Percentiles rank a stretch among this genome's conserved stretches.
phyloP scores from a whole-genome alignment of 129 eudicot genomes.

The Artemisia argyi region DNA sequence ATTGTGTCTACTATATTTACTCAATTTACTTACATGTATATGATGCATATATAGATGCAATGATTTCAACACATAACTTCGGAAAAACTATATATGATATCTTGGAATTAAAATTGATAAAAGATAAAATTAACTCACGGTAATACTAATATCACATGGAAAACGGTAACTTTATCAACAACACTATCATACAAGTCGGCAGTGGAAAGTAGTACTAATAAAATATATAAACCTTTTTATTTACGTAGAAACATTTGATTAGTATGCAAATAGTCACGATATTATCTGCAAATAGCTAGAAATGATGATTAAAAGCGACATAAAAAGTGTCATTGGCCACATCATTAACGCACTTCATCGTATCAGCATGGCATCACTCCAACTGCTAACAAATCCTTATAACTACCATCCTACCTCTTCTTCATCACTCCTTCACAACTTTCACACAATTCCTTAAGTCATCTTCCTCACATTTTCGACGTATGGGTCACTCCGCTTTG shows the following conservation, averaged over 20 bases:
- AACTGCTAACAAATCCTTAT: slow-evolving; percentile 16
- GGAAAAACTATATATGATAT: too few species aligned
- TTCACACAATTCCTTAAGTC: neutral
- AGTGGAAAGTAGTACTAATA: neutral
- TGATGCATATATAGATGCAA: too few species aligned
- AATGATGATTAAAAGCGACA: slow-evolving; percentile 17
- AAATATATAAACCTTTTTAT: neutral
- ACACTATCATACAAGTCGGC: neutral
- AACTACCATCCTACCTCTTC: slow-evolving; percentile 18
- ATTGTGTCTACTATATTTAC: too few species aligned
- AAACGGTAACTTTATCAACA: neutral
- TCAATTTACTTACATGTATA: too few species aligned
- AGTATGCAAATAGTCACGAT: neutral
- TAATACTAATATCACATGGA: too few species aligned
- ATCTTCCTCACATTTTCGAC: neutral
- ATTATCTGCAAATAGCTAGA: slow-evolving; percentile 26
- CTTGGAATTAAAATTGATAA: too few species aligned
- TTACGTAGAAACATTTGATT: neutral
- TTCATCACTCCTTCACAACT: neutral
- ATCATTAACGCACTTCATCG: slow-evolving; percentile 40
- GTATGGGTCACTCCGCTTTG: slow-evolving; percentile 20
- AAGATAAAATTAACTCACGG: too few species aligned
- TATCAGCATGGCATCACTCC: slow-evolving; percentile 35
- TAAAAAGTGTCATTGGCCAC: slow-evolving; percentile 20
- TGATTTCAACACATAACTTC: too few species aligned